These are phyloP conservation scores for Acmispon strigosus DNA, from an alignment of 306 rosid species.

Conservation along the genomic window DNA sequence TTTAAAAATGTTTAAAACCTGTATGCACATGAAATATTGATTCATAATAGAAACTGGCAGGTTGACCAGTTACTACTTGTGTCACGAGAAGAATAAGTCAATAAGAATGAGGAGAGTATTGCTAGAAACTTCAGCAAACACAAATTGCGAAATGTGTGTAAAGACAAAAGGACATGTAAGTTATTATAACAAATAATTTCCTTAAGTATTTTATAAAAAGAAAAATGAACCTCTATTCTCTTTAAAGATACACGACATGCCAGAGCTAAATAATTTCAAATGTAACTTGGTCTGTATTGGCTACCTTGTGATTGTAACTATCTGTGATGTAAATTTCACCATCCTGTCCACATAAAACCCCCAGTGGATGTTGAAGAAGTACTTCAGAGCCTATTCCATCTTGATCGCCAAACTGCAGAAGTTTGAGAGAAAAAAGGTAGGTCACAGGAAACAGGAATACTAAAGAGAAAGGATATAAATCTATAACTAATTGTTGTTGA, in stretches of 20 bases:
- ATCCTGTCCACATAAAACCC: slow-evolving; percentile 55
- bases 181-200: neutral
- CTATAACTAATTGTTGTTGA: neutral
- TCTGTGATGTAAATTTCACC: slow-evolving; percentile 70
- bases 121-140: no score
- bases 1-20: slow-evolving; percentile 18
- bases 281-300: slow-evolving; percentile 1
- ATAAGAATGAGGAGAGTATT: no score
- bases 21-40: slow-evolving; percentile 5
- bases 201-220: neutral
- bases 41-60: slow-evolving; percentile 8
- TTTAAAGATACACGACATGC: slow-evolving; percentile 2
- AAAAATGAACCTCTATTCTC: neutral
- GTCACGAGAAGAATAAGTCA: no score
- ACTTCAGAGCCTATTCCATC: slow-evolving; percentile 87
- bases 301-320: slow-evolving; percentile 97
- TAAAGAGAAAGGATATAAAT: neutral
- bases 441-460: slow-evolving; percentile 12
- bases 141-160: neutral
- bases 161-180: slow-evolving; percentile 1
- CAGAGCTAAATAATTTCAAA: neutral
- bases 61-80: neutral
- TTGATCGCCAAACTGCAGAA: slow-evolving; percentile 84
- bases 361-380: slow-evolving; percentile 95
- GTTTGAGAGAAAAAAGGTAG: slow-evolving; percentile 16